These are phyloP conservation scores for Clonostachys chloroleuca DNA, from an alignment of 2,329 filamentous ascomycete species.

Conservation along the genomic window DNA sequence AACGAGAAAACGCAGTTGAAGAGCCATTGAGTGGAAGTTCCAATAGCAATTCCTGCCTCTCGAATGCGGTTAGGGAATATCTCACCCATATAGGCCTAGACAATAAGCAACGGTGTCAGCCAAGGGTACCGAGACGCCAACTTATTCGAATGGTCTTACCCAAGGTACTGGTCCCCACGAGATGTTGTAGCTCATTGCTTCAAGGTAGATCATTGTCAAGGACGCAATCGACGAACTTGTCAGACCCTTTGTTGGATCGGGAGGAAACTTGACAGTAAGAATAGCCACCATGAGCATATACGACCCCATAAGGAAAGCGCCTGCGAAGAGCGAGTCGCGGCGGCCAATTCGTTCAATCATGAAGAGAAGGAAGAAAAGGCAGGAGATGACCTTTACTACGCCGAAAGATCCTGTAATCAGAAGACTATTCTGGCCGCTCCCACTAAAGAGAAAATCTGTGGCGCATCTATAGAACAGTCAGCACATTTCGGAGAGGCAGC, in stretches of 20 bases:
- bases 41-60: constrained; percentile 42
- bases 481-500: not conserved
- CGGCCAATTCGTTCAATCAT: constrained; percentile 44
- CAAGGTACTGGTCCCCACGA: constrained; percentile 48
- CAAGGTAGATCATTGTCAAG: constrained; percentile 44
- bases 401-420: constrained; percentile 49
- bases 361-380: constrained; percentile 39
- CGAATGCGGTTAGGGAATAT: constrained; percentile 48
- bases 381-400: constrained; percentile 43
- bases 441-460: constrained; percentile 44
- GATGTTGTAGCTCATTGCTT: constrained; percentile 43
- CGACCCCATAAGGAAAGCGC: constrained; percentile 41
- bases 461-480: constrained; percentile 24
- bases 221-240: constrained; percentile 37
- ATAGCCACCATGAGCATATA: constrained; percentile 48
- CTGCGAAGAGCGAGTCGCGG: constrained; percentile 39
- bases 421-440: constrained; percentile 40
- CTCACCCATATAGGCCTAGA: constrained; percentile 33
- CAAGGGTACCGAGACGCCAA: not conserved
- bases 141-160: constrained; percentile 12
- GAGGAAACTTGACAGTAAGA: constrained; percentile 39
- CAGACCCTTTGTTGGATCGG: constrained; percentile 17
- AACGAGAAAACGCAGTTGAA: constrained; percentile 46
- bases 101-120: not conserved
- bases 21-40: constrained; percentile 44